These are phyloP conservation scores for Penicillium samsonianum DNA, from an alignment of 495 filamentous ascomycete species.

Conservation along the genomic window DNA sequence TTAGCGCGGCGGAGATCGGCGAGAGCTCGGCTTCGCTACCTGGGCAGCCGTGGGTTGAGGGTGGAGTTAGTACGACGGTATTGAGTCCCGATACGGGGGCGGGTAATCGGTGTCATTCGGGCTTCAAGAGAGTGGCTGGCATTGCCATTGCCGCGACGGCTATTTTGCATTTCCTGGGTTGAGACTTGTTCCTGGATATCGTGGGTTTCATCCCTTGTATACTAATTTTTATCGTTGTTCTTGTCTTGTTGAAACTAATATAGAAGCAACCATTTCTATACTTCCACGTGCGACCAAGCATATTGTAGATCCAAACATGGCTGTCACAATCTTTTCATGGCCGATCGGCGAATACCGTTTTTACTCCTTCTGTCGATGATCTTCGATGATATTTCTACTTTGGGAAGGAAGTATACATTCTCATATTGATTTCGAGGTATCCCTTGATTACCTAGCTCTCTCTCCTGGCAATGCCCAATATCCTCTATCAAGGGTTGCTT, in stretches of 20 bases:
- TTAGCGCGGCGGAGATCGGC: conserved; percentile 14
- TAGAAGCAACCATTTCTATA: background rate
- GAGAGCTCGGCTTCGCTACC: conserved; percentile 23
- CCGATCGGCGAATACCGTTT: background rate
- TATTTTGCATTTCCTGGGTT: conserved; percentile 7
- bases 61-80: conserved; percentile 13
- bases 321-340: background rate
- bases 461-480: background rate
- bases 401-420: conserved; percentile 4
- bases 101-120: background rate
- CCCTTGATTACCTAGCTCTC: conserved; percentile 4
- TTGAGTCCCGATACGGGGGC: conserved; percentile 7
- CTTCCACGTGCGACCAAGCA: background rate
- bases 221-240: background rate
- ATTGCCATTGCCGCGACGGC: conserved; percentile 13
- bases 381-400: background rate
- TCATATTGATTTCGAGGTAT: background rate
- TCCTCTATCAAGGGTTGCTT: background rate
- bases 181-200: background rate
- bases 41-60: conserved; percentile 25
- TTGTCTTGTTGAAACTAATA: background rate
- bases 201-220: conserved; percentile 5
- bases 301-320: background rate
- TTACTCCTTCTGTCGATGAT: background rate
- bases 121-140: conserved; percentile 1